These are phyloP conservation scores for Punica granatum DNA, from an alignment of 345 rosid species.

Conservation along the genomic window DNA sequence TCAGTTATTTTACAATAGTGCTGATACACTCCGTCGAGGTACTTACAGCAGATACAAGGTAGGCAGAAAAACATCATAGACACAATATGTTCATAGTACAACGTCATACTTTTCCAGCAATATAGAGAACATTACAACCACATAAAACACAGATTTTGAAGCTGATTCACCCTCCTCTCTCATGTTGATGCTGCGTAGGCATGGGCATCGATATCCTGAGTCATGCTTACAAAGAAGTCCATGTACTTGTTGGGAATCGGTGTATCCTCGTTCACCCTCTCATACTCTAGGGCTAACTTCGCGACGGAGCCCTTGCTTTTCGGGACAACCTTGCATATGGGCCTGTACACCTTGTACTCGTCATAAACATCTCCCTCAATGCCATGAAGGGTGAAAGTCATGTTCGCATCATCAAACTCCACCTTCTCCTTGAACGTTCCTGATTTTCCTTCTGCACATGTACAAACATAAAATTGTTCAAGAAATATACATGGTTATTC, in stretches of 20 bases:
- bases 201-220: conserved; percentile 12
- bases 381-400: conserved; percentile 7
- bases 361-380: conserved; percentile 18
- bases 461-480: too few relatives aligned
- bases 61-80: too few relatives aligned
- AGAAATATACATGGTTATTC: too few relatives aligned
- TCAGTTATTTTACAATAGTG: too few relatives aligned
- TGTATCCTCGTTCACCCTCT: conserved; percentile 13
- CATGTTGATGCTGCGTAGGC: not conserved
- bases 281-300: conserved; percentile 15
- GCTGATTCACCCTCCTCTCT: too few relatives aligned
- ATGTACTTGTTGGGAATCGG: conserved; percentile 12
- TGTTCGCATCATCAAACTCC: conserved; percentile 15
- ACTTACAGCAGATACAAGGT: too few relatives aligned
- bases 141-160: too few relatives aligned
- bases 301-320: conserved; percentile 7
- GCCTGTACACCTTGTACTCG: conserved; percentile 15
- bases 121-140: too few relatives aligned
- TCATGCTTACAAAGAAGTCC: not conserved
- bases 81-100: too few relatives aligned
- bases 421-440: not conserved
- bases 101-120: too few relatives aligned
- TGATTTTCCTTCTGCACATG: conserved; percentile 12
- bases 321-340: not conserved
- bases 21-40: too few relatives aligned